These are phyloP conservation scores for Tolypocladium ovalisporum DNA, from an alignment of 2,329 filamentous ascomycete genomes.

Conservation along the genomic window DNA sequence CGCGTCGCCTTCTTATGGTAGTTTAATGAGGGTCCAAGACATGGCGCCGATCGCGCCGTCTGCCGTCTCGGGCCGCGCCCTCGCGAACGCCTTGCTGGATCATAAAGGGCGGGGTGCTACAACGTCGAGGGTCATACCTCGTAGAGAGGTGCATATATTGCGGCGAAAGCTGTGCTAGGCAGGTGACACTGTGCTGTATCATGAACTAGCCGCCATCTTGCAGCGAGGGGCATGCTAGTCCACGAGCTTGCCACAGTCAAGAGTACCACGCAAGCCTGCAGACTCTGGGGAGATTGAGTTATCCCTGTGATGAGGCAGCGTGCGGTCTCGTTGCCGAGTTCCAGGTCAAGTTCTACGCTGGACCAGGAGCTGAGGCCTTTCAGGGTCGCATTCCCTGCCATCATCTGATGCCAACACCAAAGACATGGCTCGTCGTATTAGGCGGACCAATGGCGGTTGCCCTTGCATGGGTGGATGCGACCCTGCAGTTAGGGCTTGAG, in stretches of 20 bases:
- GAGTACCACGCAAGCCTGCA: not conserved
- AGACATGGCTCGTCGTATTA: not conserved
- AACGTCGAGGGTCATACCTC: not conserved
- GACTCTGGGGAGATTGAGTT: not conserved
- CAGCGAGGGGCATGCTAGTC: not conserved
- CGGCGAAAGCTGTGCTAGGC: slow-evolving; percentile 1
- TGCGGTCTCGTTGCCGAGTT: not conserved
- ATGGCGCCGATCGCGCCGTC: not conserved
- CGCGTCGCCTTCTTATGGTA: not conserved
- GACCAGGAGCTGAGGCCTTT: not conserved
- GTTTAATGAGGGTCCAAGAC: not conserved
- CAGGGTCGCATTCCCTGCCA: not conserved
- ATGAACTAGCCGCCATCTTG: not conserved
- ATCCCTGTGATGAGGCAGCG: not conserved
- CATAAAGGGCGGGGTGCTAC: not conserved
- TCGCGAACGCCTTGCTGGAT: not conserved
- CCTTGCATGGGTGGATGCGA: not conserved
- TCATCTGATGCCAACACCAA: slow-evolving; percentile 3
- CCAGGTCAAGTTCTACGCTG: not conserved
- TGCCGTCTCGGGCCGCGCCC: not conserved
- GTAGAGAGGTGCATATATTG: too few species aligned
- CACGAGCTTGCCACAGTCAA: not conserved
- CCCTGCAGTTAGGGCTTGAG: not conserved
- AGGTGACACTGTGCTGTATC: slow-evolving; percentile 1
- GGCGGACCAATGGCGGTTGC: not conserved